A percentile compares a stretch with the other conserved stretches of the same genome.
phyloP scores from a whole-genome alignment of 345 rosid species.

The Laguncularia racemosa region DNA sequence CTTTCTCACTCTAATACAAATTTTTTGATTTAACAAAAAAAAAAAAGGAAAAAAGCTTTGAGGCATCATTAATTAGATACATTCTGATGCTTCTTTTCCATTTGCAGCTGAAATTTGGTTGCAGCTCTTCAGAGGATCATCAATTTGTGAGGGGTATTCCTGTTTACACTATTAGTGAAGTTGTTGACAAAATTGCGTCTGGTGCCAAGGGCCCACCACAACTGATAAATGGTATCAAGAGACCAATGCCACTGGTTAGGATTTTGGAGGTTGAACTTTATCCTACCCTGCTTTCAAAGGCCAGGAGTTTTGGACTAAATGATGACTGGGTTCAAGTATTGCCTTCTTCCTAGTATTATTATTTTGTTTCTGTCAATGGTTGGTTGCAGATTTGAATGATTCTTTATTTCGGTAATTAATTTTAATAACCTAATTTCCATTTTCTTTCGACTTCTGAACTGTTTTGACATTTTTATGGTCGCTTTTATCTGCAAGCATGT shows the following conservation, averaged over 20 bases:
- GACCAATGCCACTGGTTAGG: conserved; percentile 82
- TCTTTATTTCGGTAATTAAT: no score
- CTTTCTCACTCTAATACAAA: no score
- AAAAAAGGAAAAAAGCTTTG: not conserved
- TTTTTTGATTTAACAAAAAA: no score
- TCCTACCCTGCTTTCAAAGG: conserved; percentile 90
- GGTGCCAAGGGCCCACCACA: conserved; percentile 68
- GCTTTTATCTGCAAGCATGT: no score
- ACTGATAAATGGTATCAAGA: conserved; percentile 77
- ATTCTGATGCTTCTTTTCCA: conserved; percentile 15
- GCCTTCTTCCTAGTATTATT: not conserved
- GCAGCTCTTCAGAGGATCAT: conserved; percentile 77
- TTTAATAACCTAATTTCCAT: no score
- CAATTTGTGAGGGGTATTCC: conserved; percentile 93
- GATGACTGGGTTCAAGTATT: conserved; percentile 67
- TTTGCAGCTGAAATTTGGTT: conserved; percentile 64
- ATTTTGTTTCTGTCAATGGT: not conserved
- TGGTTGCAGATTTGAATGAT: no score
- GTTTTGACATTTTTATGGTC: no score
- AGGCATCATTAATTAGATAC: not conserved
- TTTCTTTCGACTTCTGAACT: no score
- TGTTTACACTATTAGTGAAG: conserved; percentile 56
- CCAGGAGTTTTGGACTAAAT: conserved; percentile 81
- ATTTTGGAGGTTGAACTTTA: conserved; percentile 87
- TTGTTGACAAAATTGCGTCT: conserved; percentile 60